These are phyloP conservation scores for Saccharomyces hybrid DNA, from an alignment of 1,139 yeast genomes.

Conservation along the genomic window DNA sequence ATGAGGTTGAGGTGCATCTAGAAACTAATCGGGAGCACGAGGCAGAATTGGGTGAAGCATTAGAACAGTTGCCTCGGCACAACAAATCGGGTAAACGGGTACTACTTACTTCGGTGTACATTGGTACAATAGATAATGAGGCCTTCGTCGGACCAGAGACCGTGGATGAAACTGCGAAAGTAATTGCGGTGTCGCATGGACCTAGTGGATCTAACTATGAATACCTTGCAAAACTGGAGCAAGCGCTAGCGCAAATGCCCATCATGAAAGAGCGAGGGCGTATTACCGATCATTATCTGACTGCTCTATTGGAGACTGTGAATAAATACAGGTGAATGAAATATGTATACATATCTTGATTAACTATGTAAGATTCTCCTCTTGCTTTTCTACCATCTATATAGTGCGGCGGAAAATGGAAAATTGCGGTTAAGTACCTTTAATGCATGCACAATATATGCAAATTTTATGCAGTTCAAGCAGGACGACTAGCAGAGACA, in stretches of 20 bases:
- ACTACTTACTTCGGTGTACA: constrained; percentile 63
- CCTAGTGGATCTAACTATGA: constrained; percentile 79
- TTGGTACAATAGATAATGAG: constrained; percentile 72
- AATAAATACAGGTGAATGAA: constrained; percentile 6
- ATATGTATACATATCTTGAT: not conserved
- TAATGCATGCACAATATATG: not conserved
- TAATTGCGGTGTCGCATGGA: constrained; percentile 52
- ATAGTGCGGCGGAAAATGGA: not conserved
- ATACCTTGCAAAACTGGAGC: constrained; percentile 38
- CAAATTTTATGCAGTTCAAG: not conserved
- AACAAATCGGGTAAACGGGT: constrained; percentile 35
- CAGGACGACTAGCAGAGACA: constrained; percentile 30
- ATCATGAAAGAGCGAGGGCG: not conserved
- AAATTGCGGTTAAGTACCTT: not conserved
- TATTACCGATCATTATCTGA: constrained; percentile 15
- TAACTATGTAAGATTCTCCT: not conserved
- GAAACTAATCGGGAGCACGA: constrained; percentile 28
- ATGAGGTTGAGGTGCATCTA: constrained; percentile 58
- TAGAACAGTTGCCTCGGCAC: constrained; percentile 28
- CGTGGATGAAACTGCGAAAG: constrained; percentile 47
- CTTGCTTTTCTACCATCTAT: not conserved
- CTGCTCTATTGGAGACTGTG: constrained; percentile 21
- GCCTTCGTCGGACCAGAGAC: constrained; percentile 82
- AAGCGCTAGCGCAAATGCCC: not conserved
- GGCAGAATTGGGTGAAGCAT: constrained; percentile 19